Evolutionary conservation across 257 asterid genomes (phyloP).

Genomic region (Oldenlandia corymbosa): DNA sequence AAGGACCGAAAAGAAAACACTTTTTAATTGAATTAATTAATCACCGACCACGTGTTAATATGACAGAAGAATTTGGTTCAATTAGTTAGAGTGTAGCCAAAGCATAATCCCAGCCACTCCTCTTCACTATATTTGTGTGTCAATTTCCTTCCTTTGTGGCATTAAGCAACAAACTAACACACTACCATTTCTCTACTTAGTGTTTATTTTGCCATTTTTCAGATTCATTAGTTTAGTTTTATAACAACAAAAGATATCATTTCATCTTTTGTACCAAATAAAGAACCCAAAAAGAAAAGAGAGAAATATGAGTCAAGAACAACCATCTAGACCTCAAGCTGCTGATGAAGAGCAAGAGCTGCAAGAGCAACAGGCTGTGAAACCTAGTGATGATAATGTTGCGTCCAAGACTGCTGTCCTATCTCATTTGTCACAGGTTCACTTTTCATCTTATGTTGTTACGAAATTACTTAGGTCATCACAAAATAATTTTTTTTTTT

Average conservation of each 20-base stretch:
- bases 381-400: background rate
- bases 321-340: slow-evolving; percentile 9
- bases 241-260: background rate
- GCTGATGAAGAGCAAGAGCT: background rate
- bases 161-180: too few relatives aligned
- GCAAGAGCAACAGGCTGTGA: background rate
- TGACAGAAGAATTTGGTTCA: background rate
- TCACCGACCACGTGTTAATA: slow-evolving; percentile 1
- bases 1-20: too few relatives aligned
- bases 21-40: too few relatives aligned
- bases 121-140: background rate
- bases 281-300: too few relatives aligned
- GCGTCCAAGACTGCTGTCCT: background rate
- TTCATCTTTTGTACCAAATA: background rate
- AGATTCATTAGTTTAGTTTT: background rate
- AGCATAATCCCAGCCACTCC: background rate
- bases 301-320: slow-evolving; percentile 17
- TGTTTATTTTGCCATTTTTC: slow-evolving; percentile 1
- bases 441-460: background rate
- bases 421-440: slow-evolving; percentile 9
- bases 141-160: background rate
- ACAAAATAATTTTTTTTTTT: too few relatives aligned
- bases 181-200: background rate
- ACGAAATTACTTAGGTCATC: too few relatives aligned
- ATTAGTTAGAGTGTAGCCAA: slow-evolving; percentile 2